A percentile compares a stretch with the other conserved stretches of the same genome.
phyloP scores from a whole-genome alignment of 2,329 filamentous ascomycete species.

The Hansfordia pulvinata region DNA sequence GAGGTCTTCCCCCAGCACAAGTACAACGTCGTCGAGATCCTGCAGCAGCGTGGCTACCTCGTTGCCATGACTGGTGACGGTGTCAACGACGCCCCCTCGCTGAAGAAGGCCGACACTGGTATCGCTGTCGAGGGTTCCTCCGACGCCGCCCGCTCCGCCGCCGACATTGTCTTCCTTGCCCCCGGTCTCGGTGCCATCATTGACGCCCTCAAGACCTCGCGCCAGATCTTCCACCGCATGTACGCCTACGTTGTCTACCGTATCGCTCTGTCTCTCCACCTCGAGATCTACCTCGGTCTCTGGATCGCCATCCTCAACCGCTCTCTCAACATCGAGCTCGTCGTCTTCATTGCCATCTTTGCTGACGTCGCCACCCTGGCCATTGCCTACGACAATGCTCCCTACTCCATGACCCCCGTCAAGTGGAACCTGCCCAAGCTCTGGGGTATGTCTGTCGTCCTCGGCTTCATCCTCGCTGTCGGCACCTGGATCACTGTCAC shows the following conservation, averaged over 20 bases:
- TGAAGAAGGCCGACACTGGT: slow-evolving; percentile 94
- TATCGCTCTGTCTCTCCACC: slow-evolving; percentile 81
- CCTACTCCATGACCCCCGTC: slow-evolving; percentile 72
- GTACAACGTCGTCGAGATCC: slow-evolving; percentile 86
- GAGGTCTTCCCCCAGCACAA: slow-evolving; percentile 94
- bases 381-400: slow-evolving; percentile 88
- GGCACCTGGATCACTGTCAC: slow-evolving; percentile 85
- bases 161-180: slow-evolving; percentile 88
- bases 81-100: slow-evolving; percentile 84
- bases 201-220: slow-evolving; percentile 81
- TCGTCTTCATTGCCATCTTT: slow-evolving; percentile 92
- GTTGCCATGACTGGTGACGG: slow-evolving; percentile 95
- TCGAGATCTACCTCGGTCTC: slow-evolving; percentile 82
- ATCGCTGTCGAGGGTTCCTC: slow-evolving; percentile 90
- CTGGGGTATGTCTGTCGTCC: slow-evolving; percentile 81
- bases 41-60: slow-evolving; percentile 84
- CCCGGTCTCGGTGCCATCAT: slow-evolving; percentile 87
- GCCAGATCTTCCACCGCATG: slow-evolving; percentile 95
- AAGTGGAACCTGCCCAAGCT: slow-evolving; percentile 94
- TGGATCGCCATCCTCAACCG: slow-evolving; percentile 85
- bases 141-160: slow-evolving; percentile 79
- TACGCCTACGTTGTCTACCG: slow-evolving; percentile 93
- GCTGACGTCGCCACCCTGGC: slow-evolving; percentile 85
- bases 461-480: slow-evolving; percentile 67
- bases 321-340: slow-evolving; percentile 71